Evolutionary conservation across 768 basidiomycete species (phyloP).

Genomic region (Russula earlei): DNA sequence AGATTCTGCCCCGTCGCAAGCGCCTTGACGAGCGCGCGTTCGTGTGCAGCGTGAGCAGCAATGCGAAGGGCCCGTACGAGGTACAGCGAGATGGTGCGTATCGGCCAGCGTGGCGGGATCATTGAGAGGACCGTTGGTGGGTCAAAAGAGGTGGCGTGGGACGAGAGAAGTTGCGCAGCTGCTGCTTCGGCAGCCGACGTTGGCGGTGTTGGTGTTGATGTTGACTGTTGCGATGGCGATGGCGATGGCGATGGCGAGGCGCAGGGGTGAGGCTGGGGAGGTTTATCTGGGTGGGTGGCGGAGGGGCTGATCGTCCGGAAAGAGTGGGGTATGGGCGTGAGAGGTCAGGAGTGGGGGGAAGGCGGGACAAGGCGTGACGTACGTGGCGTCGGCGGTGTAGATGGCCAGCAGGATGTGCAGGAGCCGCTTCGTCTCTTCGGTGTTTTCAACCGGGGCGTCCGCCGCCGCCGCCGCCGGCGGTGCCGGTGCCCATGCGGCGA

Average conservation of each 20-base stretch:
- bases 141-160: slow-evolving; percentile 64
- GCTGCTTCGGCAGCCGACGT: background rate
- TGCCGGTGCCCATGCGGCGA: slow-evolving; percentile 44
- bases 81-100: slow-evolving; percentile 42
- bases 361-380: background rate
- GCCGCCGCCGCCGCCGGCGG: slow-evolving; percentile 31
- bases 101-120: slow-evolving; percentile 72
- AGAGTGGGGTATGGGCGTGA: background rate
- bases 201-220: background rate
- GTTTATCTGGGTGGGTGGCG: background rate
- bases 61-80: slow-evolving; percentile 3
- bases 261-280: background rate
- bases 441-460: slow-evolving; percentile 40
- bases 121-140: slow-evolving; percentile 60
- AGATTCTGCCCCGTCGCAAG: slow-evolving; percentile 75
- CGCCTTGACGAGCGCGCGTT: slow-evolving; percentile 69
- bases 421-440: slow-evolving; percentile 45
- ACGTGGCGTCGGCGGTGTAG: slow-evolving; percentile 66
- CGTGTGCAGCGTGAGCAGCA: slow-evolving; percentile 45
- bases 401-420: slow-evolving; percentile 68
- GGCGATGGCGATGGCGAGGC: background rate
- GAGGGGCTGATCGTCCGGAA: background rate
- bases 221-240: background rate
- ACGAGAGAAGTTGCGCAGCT: slow-evolving; percentile 43
- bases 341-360: background rate